phyloP scores from a whole-genome alignment of 495 filamentous ascomycete species.

The Amphirosellinia nigrospora region DNA sequence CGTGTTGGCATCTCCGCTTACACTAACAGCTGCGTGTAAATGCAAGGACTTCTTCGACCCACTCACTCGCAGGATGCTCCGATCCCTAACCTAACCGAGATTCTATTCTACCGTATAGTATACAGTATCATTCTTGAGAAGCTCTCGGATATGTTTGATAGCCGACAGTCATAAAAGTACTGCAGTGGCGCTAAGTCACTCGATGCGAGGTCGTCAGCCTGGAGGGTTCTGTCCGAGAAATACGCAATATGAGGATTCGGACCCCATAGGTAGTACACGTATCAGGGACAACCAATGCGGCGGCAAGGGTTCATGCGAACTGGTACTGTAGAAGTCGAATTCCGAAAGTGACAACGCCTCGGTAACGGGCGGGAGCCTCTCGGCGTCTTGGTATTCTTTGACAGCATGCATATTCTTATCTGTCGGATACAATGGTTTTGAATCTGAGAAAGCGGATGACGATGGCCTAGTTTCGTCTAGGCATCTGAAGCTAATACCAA shows the following conservation, averaged over 20 bases:
- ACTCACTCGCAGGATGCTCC: background rate
- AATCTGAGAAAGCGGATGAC: too few relatives aligned
- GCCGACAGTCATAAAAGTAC: background rate
- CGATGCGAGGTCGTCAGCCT: background rate
- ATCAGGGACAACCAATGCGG: background rate
- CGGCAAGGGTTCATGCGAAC: slow-evolving; percentile 20
- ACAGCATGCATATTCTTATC: background rate
- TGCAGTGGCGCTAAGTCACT: background rate
- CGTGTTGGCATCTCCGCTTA: background rate
- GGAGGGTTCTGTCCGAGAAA: background rate
- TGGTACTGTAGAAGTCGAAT: background rate
- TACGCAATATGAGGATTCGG: background rate
- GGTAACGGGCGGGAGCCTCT: background rate
- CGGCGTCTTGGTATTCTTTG: slow-evolving; percentile 1
- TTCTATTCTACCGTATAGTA: background rate
- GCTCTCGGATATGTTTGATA: slow-evolving; percentile 1
- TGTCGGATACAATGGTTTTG: background rate
- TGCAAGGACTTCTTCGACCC: slow-evolving; percentile 7
- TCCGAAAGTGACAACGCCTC: slow-evolving; percentile 1
- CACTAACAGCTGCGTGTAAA: background rate
- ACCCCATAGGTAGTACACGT: slow-evolving; percentile 8
- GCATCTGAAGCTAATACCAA: background rate
- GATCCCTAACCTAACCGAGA: slow-evolving; percentile 1
- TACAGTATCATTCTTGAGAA: background rate
- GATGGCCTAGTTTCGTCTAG: background rate